These are phyloP conservation scores for Globisporangium splendens DNA, from an alignment of 352 stramenopile species.

Conservation along the genomic window DNA sequence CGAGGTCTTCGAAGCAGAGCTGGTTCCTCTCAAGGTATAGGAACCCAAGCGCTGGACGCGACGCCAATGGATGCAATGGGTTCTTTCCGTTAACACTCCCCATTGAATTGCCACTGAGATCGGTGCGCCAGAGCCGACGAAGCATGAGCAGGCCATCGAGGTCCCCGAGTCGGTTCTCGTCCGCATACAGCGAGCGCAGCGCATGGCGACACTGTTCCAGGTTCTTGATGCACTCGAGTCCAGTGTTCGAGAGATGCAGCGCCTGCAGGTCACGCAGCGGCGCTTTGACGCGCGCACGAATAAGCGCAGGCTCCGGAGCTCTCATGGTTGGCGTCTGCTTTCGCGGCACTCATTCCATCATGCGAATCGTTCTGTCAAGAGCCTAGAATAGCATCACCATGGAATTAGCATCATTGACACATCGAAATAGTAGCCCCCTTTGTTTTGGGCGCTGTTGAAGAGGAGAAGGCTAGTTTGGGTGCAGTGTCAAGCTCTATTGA, in stretches of 20 bases:
- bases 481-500: neutral
- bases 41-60: conserved; percentile 51
- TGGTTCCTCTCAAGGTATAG: conserved; percentile 48
- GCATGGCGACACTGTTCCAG: conserved; percentile 30
- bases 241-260: conserved; percentile 49
- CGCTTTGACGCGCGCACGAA: conserved; percentile 50
- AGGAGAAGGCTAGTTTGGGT: neutral
- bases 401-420: neutral
- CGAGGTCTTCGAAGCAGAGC: conserved; percentile 45
- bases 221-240: conserved; percentile 49
- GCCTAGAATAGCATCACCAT: neutral
- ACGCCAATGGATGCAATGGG: conserved; percentile 24
- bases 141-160: conserved; percentile 35
- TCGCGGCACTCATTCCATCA: neutral
- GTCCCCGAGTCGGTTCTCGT: conserved; percentile 46
- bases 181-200: conserved; percentile 50
- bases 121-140: conserved; percentile 44
- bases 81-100: conserved; percentile 17
- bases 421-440: conserved; percentile 4
- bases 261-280: conserved; percentile 37
- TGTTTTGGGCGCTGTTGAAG: neutral
- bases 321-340: conserved; percentile 25
- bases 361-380: neutral
- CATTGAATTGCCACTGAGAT: conserved; percentile 50
- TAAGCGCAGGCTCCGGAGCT: conserved; percentile 33